Evolutionary conservation across 2,329 filamentous ascomycete genomes (phyloP), one percentile per base, ranked within the genome.

Genomic region (Byssoonygena ceratinophila): DNA sequence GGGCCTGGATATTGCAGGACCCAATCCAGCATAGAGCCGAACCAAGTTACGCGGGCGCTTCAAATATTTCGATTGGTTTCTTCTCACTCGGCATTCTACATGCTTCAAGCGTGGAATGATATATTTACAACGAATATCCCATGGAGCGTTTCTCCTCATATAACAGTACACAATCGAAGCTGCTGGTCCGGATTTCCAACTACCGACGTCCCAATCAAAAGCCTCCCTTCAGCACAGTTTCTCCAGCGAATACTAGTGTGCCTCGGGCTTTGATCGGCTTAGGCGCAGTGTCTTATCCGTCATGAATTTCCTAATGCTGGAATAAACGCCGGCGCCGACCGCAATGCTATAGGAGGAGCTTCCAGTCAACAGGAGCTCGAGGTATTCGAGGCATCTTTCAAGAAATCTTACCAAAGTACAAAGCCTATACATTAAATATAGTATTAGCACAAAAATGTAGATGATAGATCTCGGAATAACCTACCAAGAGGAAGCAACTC

Each of bases 401-500:
- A 51, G 54, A 32, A 56, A 44, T 71, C 87, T 69, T 90, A 91
- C 75, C 76, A 81, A 66, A 97, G 83, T 72, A 97, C 92, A 62
- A 92, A 74, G 71, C 85, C 89, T 92, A 60, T 57, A 56, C 41
- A 52, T 55, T 59, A 70, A 62, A 63, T 23, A 11, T 20, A n/a
- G n/a, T 14, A 44, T 49, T 50, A 43, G 27, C 50, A 6, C 2
- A 45, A 29, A 25, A 39, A 8, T n/a, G n/a, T n/a, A n/a, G n/a
- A 20, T 2, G 12, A 27, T 31, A n/a, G 41, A 41, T 54, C 40
- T 51, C 27, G n/a, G 9, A 22, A 53, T 48, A 47, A 75, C 81
- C 71, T 83, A 94, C 90, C 90, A 64, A 98, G 84, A 66, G 92
- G 92, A 63, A 90, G 82, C 80, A 98, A 79, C 79, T 98, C 92